Conservation (phyloP, 1,284 basidiomycete species). For the Athelia psychrophila region DNA sequence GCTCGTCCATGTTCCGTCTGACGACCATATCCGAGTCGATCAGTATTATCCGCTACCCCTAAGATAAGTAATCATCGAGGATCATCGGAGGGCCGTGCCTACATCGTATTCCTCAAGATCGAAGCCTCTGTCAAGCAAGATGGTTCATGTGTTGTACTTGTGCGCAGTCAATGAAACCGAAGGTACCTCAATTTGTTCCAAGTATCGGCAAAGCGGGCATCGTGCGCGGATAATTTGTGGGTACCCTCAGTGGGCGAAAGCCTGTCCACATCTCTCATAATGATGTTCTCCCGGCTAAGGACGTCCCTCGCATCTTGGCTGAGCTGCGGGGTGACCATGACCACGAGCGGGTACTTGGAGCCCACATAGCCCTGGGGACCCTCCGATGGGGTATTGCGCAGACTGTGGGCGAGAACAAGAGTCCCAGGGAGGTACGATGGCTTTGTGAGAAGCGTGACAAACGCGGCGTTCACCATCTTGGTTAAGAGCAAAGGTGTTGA, state of each 20-base stretch:
- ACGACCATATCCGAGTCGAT: constrained; percentile 94
- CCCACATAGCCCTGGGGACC: constrained; percentile 11
- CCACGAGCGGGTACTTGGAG: constrained; percentile 78
- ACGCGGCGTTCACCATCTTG: constrained; percentile 42
- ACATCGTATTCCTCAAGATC: constrained; percentile 77
- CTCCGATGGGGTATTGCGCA: constrained; percentile 43
- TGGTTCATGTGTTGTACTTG: too few species aligned
- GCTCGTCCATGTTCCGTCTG: constrained; percentile 86
- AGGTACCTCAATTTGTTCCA: constrained; percentile 87
- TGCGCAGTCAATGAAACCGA: not conserved
- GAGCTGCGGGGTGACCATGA: constrained; percentile 73
- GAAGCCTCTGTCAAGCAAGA: constrained; percentile 54
- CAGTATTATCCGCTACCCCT: constrained; percentile 29
- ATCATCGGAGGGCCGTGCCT: constrained; percentile 17
- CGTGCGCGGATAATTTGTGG: constrained; percentile 48
- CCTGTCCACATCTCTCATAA: constrained; percentile 54
- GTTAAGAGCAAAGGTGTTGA: not conserved
- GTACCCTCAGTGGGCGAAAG: constrained; percentile 54
- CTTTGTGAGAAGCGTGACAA: constrained; percentile 67
- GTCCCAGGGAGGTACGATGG: constrained; percentile 70
- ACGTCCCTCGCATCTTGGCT: constrained; percentile 51
- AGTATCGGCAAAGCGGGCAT: constrained; percentile 77
- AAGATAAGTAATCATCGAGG: not conserved
- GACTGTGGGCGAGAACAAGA: constrained; percentile 70
- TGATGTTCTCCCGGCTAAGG: constrained; percentile 52